Evolutionary conservation across 331 rosid genomes (phyloP).

Genomic region (Stylosanthes scabra): DNA sequence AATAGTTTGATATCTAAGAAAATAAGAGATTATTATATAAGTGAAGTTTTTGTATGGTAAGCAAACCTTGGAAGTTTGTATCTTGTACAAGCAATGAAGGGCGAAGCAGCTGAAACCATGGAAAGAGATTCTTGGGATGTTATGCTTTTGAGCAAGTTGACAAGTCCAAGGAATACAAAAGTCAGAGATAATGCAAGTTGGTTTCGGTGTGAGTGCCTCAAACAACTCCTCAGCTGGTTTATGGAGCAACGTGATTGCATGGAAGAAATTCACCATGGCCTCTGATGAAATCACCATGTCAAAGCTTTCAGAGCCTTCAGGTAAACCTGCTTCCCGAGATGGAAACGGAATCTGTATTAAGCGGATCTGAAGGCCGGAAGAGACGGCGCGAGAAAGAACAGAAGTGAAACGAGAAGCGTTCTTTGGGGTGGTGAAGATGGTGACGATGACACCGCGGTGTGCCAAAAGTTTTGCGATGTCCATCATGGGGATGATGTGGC

Average conservation of each 20-base stretch:
- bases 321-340: constrained; percentile 40
- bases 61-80: constrained; percentile 20
- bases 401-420: constrained; percentile 53
- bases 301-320: constrained; percentile 43
- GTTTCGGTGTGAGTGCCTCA: constrained; percentile 42
- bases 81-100: constrained; percentile 20
- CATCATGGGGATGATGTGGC: constrained; percentile 68
- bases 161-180: constrained; percentile 60
- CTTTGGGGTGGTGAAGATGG: constrained; percentile 61
- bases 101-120: constrained; percentile 42
- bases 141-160: constrained; percentile 44
- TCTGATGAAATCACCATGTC: constrained; percentile 34
- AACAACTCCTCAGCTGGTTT: constrained; percentile 43
- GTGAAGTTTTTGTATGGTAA: too few species aligned
- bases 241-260: constrained; percentile 29
- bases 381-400: constrained; percentile 36
- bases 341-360: constrained; percentile 32
- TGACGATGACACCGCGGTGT: constrained; percentile 39
- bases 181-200: constrained; percentile 68
- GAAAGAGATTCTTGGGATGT: constrained; percentile 61
- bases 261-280: background rate
- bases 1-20: too few species aligned
- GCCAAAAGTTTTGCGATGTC: constrained; percentile 60
- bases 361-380: constrained; percentile 45
- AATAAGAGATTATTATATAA: too few species aligned